phyloP scores from a whole-genome alignment of 129 eudicot species.

The Smallanthus sonchifolius region DNA sequence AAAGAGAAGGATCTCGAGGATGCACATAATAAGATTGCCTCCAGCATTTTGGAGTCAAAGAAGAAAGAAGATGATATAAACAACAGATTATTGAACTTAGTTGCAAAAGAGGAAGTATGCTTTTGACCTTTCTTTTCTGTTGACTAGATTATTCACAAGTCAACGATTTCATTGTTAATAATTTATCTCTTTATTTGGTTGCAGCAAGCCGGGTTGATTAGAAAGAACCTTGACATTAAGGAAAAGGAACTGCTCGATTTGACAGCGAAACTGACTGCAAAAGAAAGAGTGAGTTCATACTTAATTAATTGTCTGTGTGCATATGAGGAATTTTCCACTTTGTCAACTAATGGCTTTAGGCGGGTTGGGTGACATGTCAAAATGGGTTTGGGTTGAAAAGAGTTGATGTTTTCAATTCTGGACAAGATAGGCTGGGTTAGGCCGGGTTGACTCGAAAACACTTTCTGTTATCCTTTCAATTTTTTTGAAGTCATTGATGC shows the following conservation, averaged over 20 bases:
- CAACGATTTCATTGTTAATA: neutral
- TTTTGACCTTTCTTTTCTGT: conserved; percentile 8
- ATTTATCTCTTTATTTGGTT: neutral
- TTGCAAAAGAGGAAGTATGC: conserved; percentile 64
- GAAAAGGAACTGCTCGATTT: conserved; percentile 53
- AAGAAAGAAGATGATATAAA: conserved; percentile 56
- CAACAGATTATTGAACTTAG: conserved; percentile 39
- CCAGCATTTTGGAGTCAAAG: conserved; percentile 35
- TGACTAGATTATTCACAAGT: neutral
- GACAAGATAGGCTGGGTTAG: neutral
- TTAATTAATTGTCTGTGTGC: neutral
- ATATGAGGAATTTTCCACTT: neutral
- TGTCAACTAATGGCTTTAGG: neutral
- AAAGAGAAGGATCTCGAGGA: conserved; percentile 59
- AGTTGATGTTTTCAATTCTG: neutral
- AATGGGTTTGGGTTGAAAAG: neutral
- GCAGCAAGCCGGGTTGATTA: conserved; percentile 60
- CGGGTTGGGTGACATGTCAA: neutral
- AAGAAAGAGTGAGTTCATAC: conserved; percentile 67
- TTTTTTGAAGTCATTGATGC: neutral
- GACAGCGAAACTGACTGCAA: conserved; percentile 55
- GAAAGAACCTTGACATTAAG: conserved; percentile 49
- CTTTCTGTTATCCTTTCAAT: neutral
- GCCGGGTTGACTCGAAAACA: neutral
- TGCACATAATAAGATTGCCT: conserved; percentile 42